Evolutionary conservation across 768 basidiomycete genomes (phyloP).

Genomic region (Boletus rex-veris): DNA sequence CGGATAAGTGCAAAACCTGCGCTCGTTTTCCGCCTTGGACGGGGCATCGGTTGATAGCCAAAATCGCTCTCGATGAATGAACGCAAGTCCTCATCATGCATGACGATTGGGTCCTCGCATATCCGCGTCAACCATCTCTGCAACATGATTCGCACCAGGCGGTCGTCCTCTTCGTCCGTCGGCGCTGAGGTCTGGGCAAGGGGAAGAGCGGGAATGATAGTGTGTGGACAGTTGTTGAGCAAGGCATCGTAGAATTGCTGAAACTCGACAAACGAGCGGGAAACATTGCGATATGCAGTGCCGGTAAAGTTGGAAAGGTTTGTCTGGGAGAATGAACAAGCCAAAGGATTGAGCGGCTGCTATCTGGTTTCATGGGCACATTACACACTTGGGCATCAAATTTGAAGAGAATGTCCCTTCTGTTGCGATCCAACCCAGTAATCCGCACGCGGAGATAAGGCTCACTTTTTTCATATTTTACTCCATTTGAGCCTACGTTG

Average conservation of each 20-base stretch:
- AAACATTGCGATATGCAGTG: constrained; percentile 87
- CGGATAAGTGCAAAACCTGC: constrained; percentile 76
- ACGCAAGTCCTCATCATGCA: constrained; percentile 89
- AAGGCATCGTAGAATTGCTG: constrained; percentile 91
- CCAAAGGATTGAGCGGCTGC: not conserved
- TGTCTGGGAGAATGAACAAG: constrained; percentile 50
- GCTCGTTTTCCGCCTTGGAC: constrained; percentile 65
- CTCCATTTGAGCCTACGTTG: constrained; percentile 63
- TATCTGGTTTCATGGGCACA: not conserved
- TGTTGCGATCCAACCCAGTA: constrained; percentile 88
- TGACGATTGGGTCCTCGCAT: constrained; percentile 85
- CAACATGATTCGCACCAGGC: constrained; percentile 90
- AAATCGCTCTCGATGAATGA: constrained; percentile 98
- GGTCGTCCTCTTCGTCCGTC: constrained; percentile 97
- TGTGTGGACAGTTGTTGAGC: constrained; percentile 89
- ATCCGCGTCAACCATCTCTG: constrained; percentile 93
- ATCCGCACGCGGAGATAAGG: constrained; percentile 89
- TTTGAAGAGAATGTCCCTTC: constrained; percentile 89
- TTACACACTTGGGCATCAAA: constrained; percentile 85
- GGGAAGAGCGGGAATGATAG: constrained; percentile 93
- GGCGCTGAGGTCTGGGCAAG: constrained; percentile 96
- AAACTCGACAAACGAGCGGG: constrained; percentile 93
- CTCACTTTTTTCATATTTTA: constrained; percentile 68
- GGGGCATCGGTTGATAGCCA: constrained; percentile 85
- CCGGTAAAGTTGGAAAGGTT: constrained; percentile 91